A percentile compares a stretch with the other conserved stretches of the same genome.
Evolutionary conservation across 1,284 basidiomycete species (phyloP).

Genomic region (Apiotrichum porosum): DNA sequence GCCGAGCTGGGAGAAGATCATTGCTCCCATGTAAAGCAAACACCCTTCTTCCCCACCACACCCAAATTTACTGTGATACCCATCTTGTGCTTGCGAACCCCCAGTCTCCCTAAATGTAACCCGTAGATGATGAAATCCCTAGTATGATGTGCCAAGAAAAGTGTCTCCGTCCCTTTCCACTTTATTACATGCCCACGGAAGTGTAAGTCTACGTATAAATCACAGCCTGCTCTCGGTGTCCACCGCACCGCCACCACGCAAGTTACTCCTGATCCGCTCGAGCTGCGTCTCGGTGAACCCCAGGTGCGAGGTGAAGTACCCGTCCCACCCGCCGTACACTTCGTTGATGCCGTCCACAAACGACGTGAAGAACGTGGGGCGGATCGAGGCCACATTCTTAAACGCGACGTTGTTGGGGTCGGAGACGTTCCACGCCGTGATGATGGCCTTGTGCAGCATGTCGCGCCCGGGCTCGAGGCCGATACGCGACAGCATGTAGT

Average conservation of each 20-base stretch:
- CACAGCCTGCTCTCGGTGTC: too few species aligned
- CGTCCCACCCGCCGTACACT: slow-evolving; percentile 13
- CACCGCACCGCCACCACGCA: background rate
- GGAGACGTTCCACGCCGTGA: background rate
- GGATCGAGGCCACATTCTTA: slow-evolving; percentile 6
- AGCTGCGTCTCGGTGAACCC: slow-evolving; percentile 7
- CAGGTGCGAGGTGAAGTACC: slow-evolving; percentile 5
- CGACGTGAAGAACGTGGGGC: slow-evolving; percentile 1
- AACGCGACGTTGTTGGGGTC: slow-evolving; percentile 5
- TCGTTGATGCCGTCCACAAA: slow-evolving; percentile 2
- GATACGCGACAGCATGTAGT: slow-evolving; percentile 16
- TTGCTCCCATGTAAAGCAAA: slow-evolving; percentile 26
- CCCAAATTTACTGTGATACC: background rate
- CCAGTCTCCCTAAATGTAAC: too few species aligned
- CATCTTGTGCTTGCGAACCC: slow-evolving; percentile 1
- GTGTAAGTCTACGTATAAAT: too few species aligned
- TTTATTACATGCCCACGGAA: background rate
- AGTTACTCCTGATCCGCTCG: slow-evolving; percentile 7
- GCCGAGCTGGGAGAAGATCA: slow-evolving; percentile 33
- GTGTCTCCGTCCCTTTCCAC: background rate
- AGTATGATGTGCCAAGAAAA: too few species aligned
- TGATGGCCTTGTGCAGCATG: slow-evolving; percentile 2
- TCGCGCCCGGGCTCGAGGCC: slow-evolving; percentile 16
- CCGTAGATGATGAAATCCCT: too few species aligned
- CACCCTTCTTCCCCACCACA: background rate